These are phyloP conservation scores for Begonia loranthoides DNA, from an alignment of 306 rosid genomes.

Conservation along the genomic window DNA sequence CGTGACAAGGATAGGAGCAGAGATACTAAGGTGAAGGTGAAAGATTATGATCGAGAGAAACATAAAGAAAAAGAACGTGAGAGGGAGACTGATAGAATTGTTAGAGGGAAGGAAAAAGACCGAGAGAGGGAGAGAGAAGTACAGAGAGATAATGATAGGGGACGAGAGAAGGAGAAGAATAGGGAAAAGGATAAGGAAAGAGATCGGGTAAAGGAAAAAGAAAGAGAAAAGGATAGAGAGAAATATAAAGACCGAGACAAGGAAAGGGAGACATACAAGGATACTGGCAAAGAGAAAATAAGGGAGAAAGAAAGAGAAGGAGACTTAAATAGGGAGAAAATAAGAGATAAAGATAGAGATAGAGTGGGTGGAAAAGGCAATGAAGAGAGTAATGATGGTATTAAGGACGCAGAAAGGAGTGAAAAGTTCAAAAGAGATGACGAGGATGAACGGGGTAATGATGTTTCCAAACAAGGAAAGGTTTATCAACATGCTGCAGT, in stretches of 20 bases:
- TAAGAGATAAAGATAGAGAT: conserved; percentile 28
- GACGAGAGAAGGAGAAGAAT: conserved; percentile 8
- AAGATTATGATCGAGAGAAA: conserved; percentile 57
- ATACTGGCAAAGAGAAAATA: conserved; percentile 32
- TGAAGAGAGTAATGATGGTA: conserved; percentile 36
- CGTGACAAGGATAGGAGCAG: conserved; percentile 55
- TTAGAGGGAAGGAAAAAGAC: conserved; percentile 49
- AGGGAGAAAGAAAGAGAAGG: conserved; percentile 31
- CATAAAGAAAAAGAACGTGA: conserved; percentile 50
- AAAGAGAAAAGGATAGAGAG: conserved; percentile 39
- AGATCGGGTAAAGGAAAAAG: conserved; percentile 16
- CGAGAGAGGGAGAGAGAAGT: conserved; percentile 46
- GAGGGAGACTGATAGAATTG: conserved; percentile 56
- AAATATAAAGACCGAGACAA: conserved; percentile 43
- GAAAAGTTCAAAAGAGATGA: conserved; percentile 26
- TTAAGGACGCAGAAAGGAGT: conserved; percentile 31
- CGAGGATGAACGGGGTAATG: conserved; percentile 36
- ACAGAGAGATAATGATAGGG: conserved; percentile 40
- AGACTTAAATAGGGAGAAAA: conserved; percentile 41
- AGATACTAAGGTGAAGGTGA: conserved; percentile 52
- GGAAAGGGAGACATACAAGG: conserved; percentile 34
- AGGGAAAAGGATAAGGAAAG: conserved; percentile 4
- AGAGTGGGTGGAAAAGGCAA: conserved; percentile 27
- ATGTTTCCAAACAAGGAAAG: conserved; percentile 30
- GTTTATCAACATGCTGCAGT: conserved; percentile 14